phyloP scores from a whole-genome alignment of 2,329 filamentous ascomycete species.

The Lojkania enalia region DNA sequence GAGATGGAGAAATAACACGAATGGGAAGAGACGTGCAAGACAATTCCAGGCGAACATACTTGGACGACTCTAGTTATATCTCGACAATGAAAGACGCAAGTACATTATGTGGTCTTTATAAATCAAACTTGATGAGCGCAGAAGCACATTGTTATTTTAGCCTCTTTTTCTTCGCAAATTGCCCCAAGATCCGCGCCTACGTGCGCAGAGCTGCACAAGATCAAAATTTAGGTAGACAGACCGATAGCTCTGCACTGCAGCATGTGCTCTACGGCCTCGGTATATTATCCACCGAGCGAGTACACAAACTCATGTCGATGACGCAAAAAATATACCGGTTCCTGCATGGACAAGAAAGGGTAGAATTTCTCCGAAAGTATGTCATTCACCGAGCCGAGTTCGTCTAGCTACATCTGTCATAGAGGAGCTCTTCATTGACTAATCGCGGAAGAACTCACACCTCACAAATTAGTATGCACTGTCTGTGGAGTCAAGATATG shows the following conservation, averaged over 20 bases:
- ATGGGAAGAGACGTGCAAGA: constrained; percentile 8
- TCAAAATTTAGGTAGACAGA: background rate
- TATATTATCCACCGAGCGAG: background rate
- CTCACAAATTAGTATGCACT: too few relatives aligned
- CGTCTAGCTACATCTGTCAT: too few relatives aligned
- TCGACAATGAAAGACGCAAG: background rate
- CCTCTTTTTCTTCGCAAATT: constrained; percentile 33
- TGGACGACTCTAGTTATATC: background rate
- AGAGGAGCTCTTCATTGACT: too few relatives aligned
- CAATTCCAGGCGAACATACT: constrained; percentile 15
- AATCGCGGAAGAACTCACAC: too few relatives aligned
- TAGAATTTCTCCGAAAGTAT: constrained; percentile 2
- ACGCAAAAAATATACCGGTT: background rate
- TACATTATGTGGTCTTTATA: constrained; percentile 3
- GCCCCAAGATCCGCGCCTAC: constrained; percentile 3
- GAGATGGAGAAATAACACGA: constrained; percentile 8
- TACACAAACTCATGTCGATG: background rate
- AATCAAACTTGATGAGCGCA: background rate
- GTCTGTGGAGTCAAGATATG: too few relatives aligned
- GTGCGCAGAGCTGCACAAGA: background rate
- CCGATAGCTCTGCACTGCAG: background rate
- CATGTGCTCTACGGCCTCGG: too few relatives aligned
- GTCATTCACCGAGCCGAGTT: background rate
- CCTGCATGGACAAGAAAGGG: background rate
- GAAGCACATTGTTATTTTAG: constrained; percentile 15